phyloP scores from a whole-genome alignment of 1,284 basidiomycete genomes.

The Marasmius tenuissimus region DNA sequence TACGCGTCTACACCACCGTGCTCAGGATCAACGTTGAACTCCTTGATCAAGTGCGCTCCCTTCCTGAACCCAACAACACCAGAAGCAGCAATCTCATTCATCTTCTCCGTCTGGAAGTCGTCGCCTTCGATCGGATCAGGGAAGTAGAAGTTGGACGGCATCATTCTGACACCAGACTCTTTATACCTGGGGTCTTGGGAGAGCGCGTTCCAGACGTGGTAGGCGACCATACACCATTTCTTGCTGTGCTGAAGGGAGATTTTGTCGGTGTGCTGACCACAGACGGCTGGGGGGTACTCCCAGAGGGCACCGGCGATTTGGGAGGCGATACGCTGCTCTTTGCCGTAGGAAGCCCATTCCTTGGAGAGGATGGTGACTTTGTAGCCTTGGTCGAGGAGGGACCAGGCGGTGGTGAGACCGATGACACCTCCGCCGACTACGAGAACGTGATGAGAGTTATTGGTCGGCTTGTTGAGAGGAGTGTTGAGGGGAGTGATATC shows the following conservation, averaged over 20 bases:
- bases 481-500: not conserved
- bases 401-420: conserved; percentile 25
- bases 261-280: conserved; percentile 31
- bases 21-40: conserved; percentile 26
- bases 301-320: conserved; percentile 33
- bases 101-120: conserved; percentile 30
- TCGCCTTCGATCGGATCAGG: conserved; percentile 26
- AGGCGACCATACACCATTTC: conserved; percentile 32
- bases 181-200: conserved; percentile 9
- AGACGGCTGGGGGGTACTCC: conserved; percentile 36
- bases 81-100: conserved; percentile 19
- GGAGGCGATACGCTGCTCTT: conserved; percentile 26
- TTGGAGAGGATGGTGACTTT: conserved; percentile 29
- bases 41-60: conserved; percentile 19
- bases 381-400: conserved; percentile 30
- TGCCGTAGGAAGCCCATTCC: conserved; percentile 9
- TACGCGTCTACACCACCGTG: conserved; percentile 35
- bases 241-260: conserved; percentile 31
- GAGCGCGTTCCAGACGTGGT: conserved; percentile 24
- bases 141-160: conserved; percentile 32
- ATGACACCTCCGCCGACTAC: conserved; percentile 13
- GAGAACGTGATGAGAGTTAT: conserved; percentile 4
- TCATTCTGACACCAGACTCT: conserved; percentile 22
- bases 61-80: conserved; percentile 31
- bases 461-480: not conserved